Conservation (phyloP, 192 early-diverging fungal genomes). For the Rhizoclosmatium globosum region DNA sequence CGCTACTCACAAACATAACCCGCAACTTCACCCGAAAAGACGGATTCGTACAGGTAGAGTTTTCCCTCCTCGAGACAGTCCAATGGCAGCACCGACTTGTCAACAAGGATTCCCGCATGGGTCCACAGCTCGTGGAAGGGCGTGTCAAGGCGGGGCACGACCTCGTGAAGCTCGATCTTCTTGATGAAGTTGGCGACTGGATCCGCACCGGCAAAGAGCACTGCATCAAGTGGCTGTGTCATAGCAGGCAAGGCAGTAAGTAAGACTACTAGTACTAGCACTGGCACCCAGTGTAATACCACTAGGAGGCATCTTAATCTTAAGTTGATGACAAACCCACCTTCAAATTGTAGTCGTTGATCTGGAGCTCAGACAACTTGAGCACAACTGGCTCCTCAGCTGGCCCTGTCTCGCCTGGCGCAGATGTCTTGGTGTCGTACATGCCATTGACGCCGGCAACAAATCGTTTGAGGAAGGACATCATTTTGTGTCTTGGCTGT, state of each 20-base stretch:
- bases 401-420: too few species aligned
- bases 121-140: slow-evolving; percentile 40
- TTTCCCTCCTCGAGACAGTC: slow-evolving; percentile 46
- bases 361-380: not conserved
- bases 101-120: slow-evolving; percentile 48
- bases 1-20: slow-evolving; percentile 25
- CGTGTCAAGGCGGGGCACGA: slow-evolving; percentile 15
- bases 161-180: slow-evolving; percentile 37
- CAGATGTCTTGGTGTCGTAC: too few species aligned
- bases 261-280: too few species aligned
- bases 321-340: not conserved
- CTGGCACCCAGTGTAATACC: not conserved
- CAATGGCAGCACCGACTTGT: slow-evolving; percentile 43
- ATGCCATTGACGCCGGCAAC: too few species aligned
- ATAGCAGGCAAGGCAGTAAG: not conserved
- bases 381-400: too few species aligned
- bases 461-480: too few species aligned
- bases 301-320: not conserved
- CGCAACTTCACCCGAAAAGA: slow-evolving; percentile 38
- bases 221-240: not conserved
- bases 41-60: slow-evolving; percentile 47
- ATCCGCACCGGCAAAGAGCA: not conserved
- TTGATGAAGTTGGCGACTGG: slow-evolving; percentile 36
- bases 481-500: too few species aligned
- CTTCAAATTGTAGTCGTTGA: not conserved